Evolutionary conservation across 441 rosid genomes (phyloP), one percentile per base, ranked within the genome.

Genomic region (Erodium moschatum): DNA sequence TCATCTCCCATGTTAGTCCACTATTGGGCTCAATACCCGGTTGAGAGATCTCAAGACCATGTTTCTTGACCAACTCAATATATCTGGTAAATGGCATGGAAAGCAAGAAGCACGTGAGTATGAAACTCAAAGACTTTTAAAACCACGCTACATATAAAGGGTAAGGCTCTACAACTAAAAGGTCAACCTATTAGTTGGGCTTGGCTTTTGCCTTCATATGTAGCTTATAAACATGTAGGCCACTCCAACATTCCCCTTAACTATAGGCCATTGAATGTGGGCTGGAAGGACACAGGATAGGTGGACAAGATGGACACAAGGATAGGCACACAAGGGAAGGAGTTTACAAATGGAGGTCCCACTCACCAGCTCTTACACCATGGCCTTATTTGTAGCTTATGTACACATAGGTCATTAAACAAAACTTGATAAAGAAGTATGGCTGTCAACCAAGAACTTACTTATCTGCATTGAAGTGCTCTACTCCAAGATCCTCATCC

Each of bases 1-100:
- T 95, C 99, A 95, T 95, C 69, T 85, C 88, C 99, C 99, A 92
- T n/a, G 96, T 92, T 67, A 89, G 77, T 67, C 89, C 90, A 73
- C 82, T 84, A 10, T 83, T 79, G 1, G 95, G 91, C 73, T 90
- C 90, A 69, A 95, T 81, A 73, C 95, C 50, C 12, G 50, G 50
- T 44, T 44, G 50, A 44, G 50, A 44, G 50, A 44, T 44, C 50
- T 44, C 50, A 44, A 44, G 50, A 44, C 50, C 50, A 44, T 44
- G 50, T 10, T 44, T 44, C 50, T 44, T 44, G 12, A 44, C 50
- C 50, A 44, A 44, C 50, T 44, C 50, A 10, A 44, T 44, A 44
- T 44, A 44, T 15, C 50, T 44, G 40, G 48, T 42, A 42, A 42
- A 42, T 44, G 12, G 50, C 50, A 44, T 44, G 12, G n/a, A 44